Evolutionary conservation across 371 early-diverging fungal species (phyloP).

Genomic region (Mortierella sp.): DNA sequence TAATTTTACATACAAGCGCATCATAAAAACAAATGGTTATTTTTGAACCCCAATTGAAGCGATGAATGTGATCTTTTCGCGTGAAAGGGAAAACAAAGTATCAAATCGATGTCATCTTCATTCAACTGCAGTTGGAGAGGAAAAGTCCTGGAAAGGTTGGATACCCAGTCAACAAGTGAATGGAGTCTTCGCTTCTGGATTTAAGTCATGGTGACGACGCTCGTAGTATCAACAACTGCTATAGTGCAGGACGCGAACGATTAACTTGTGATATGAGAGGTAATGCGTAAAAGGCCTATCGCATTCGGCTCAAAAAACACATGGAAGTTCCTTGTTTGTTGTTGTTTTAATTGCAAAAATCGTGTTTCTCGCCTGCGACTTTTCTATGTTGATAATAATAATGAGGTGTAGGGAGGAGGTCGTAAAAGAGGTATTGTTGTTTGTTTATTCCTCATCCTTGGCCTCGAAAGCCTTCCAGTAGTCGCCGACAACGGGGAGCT

Average conservation of each 20-base stretch:
- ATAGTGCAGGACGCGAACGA: background rate
- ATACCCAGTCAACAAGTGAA: no score
- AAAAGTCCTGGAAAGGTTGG: no score
- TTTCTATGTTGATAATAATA: background rate
- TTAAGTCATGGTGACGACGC: no score
- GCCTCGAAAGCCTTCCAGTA: constrained; percentile 58
- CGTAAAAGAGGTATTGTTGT: constrained; percentile 62
- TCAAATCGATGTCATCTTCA: no score
- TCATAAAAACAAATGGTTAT: no score
- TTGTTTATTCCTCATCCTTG: constrained; percentile 63
- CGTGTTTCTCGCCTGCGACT: background rate
- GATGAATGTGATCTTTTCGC: no score
- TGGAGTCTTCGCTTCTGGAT: no score
- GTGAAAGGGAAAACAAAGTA: no score
- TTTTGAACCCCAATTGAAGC: no score
- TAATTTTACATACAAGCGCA: no score
- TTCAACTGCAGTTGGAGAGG: no score
- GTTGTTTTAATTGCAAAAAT: background rate
- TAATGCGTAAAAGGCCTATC: background rate
- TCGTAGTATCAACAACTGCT: background rate
- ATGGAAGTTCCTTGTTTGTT: background rate
- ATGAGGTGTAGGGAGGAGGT: background rate
- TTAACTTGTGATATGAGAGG: background rate
- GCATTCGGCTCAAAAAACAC: background rate
- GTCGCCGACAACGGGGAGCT: constrained; percentile 56